phyloP scores from a whole-genome alignment of 2,329 filamentous ascomycete species.

The Juglanconis oblonga region DNA sequence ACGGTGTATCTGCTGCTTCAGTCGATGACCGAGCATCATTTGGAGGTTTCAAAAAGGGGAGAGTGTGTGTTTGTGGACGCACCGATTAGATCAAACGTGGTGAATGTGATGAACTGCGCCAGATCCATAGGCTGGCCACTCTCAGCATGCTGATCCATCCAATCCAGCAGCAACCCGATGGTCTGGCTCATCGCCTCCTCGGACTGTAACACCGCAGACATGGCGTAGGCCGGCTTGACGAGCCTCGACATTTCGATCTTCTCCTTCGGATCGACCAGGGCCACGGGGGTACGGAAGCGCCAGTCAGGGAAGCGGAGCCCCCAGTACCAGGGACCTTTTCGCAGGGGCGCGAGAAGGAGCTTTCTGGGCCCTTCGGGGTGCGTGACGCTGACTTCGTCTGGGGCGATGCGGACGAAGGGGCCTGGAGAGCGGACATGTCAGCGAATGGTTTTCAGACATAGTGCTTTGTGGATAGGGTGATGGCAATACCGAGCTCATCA shows the following conservation, averaged over 20 bases:
- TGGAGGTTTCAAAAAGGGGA: no score
- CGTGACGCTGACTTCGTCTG: conserved; percentile 41
- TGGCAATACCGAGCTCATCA: no score
- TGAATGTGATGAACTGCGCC: conserved; percentile 24
- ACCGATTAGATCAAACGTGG: conserved; percentile 32
- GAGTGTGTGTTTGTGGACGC: no score
- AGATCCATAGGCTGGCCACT: conserved; percentile 19
- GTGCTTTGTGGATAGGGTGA: no score
- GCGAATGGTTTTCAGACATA: no score
- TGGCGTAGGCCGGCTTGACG: conserved; percentile 28
- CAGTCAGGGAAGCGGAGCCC: background rate
- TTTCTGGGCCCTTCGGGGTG: conserved; percentile 38
- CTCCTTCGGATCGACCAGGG: conserved; percentile 30
- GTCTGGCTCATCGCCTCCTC: conserved; percentile 19
- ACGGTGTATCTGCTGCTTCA: no score
- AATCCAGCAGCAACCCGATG: conserved; percentile 18
- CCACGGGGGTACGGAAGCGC: conserved; percentile 31
- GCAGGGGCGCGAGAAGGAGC: conserved; percentile 36
- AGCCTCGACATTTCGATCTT: conserved; percentile 32
- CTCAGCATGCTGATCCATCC: conserved; percentile 20
- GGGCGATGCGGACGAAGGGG: conserved; percentile 40
- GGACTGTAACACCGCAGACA: conserved; percentile 29
- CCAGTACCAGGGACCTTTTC: conserved; percentile 21
- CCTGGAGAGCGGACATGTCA: conserved; percentile 5
- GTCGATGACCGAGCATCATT: no score